Evolutionary conservation across 768 basidiomycete species (phyloP), one percentile per base, ranked within the genome.

Genomic region (Tricholoma hemisulphureum): DNA sequence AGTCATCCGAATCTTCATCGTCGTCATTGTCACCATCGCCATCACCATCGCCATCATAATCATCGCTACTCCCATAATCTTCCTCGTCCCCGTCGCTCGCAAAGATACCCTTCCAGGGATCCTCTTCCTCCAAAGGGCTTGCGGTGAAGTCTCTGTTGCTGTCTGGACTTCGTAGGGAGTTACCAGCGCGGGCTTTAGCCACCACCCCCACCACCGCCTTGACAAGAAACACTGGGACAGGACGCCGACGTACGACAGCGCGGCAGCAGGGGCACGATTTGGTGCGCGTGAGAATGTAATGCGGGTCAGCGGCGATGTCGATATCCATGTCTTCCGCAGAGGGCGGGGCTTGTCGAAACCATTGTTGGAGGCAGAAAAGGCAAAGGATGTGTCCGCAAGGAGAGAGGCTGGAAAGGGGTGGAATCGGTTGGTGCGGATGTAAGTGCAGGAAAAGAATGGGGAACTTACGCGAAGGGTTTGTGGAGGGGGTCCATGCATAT

Each of bases 371-470:
- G 63, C 89, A 91, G 2, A 65, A 62, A 24, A 87, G 77, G 56
- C 89, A 91, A n/a, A 88, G 75, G n/a, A 88, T 80, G 62, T 91
- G 89, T 1, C 89, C 89, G 63, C 89, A 91, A 0, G 89, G 89
- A 1, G 87, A 80, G 43, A 91, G 76, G 2, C 89, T 89, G 52
- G 45, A 18, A 20, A 7, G 6, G 6, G 7, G 39, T 31, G 29
- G 10, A 10, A 31, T 31, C 10, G 10, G 10, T 31, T 10, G 29
- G 29, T 31, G 29, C 29, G 10, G 29, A 10, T 31, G 6, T 31
- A 31, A 6, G 18, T 20, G 18, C 34, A 29, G 50, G 29, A 20
- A 7, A 6, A 34, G 7, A 41, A 50, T 10, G 6, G 6, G 31
- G 31, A 39, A 80, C 87, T 61, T 66, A 91, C 89, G 82, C 83